Evolutionary conservation across 2,329 filamentous ascomycete genomes (phyloP).

Genomic region (Parastagonospora avenae): DNA sequence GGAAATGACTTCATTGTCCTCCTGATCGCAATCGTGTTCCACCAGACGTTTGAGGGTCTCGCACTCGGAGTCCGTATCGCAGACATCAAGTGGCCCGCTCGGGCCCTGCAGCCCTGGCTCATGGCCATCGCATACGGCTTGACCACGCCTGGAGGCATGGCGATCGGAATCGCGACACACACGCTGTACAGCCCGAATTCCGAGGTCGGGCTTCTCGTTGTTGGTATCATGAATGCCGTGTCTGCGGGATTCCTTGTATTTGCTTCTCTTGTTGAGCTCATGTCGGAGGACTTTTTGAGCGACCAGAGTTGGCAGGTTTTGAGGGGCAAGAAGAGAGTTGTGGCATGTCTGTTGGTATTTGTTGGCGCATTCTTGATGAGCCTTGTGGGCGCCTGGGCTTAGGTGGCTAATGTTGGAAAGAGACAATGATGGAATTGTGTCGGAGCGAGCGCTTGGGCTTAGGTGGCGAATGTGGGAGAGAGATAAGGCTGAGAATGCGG

Average conservation of each 20-base stretch:
- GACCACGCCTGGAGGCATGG: slow-evolving; percentile 78
- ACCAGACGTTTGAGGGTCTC: slow-evolving; percentile 85
- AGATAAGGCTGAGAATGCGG: background rate
- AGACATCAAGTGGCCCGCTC: slow-evolving; percentile 62
- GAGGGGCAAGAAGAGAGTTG: slow-evolving; percentile 64
- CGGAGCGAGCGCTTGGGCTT: too few species aligned
- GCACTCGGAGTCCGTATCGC: slow-evolving; percentile 85
- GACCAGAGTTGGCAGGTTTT: slow-evolving; percentile 75
- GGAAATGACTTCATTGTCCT: slow-evolving; percentile 60
- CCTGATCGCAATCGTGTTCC: slow-evolving; percentile 66
- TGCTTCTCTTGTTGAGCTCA: slow-evolving; percentile 80
- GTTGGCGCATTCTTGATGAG: slow-evolving; percentile 72
- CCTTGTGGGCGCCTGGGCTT: slow-evolving; percentile 74
- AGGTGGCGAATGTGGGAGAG: background rate
- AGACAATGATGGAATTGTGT: background rate
- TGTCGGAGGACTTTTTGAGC: slow-evolving; percentile 82
- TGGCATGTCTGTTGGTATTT: slow-evolving; percentile 68
- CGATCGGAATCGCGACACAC: slow-evolving; percentile 78
- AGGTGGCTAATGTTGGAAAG: slow-evolving; percentile 3
- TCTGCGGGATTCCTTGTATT: slow-evolving; percentile 81
- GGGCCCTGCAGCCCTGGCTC: slow-evolving; percentile 59
- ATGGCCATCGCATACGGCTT: slow-evolving; percentile 79
- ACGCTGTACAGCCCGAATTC: slow-evolving; percentile 80
- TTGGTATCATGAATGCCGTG: slow-evolving; percentile 87
- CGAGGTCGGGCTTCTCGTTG: slow-evolving; percentile 76